Percentiles rank a stretch among this genome's conserved stretches.
Evolutionary conservation across 2,329 filamentous ascomycete species (phyloP).

Genomic region (Bisporella sp.): DNA sequence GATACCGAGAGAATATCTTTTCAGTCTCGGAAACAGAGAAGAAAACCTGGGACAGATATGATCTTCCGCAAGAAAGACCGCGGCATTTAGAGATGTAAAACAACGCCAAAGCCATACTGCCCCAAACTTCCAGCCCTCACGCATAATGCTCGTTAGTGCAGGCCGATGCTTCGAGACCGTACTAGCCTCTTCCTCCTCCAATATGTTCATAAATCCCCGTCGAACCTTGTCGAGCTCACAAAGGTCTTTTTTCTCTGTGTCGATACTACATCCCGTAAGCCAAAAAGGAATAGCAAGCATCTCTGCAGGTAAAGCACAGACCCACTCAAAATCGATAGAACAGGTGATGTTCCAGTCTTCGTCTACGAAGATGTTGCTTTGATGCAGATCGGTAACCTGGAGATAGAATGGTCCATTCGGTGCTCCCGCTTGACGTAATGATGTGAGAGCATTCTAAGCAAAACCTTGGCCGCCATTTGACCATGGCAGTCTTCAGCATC

Average conservation of each 20-base stretch:
- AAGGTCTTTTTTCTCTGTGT: conserved; percentile 12
- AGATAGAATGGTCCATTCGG: conserved; percentile 26
- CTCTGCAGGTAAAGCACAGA: conserved; percentile 26
- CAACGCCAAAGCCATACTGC: conserved; percentile 26
- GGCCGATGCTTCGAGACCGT: conserved; percentile 6
- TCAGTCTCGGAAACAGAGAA: conserved; percentile 14
- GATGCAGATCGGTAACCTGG: conserved; percentile 27
- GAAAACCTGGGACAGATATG: conserved; percentile 21
- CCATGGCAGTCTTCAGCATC: conserved; percentile 19
- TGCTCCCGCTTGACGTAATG: conserved; percentile 19
- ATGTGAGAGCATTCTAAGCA: conserved; percentile 23
- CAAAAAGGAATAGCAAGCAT: conserved; percentile 26
- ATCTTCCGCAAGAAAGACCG: conserved; percentile 18
- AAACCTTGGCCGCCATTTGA: conserved; percentile 20
- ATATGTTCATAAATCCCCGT: conserved; percentile 20
- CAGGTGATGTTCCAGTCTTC: conserved; percentile 29
- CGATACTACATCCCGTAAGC: conserved; percentile 22
- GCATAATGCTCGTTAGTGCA: conserved; percentile 17
- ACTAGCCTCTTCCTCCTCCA: conserved; percentile 15
- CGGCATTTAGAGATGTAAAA: conserved; percentile 21
- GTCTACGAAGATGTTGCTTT: conserved; percentile 31
- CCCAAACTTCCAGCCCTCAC: conserved; percentile 21
- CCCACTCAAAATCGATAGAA: conserved; percentile 31
- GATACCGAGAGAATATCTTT: too few species aligned
- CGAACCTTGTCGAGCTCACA: conserved; percentile 15